Conservation (phyloP, 495 filamentous ascomycete species). For the Xylaria grammica region DNA sequence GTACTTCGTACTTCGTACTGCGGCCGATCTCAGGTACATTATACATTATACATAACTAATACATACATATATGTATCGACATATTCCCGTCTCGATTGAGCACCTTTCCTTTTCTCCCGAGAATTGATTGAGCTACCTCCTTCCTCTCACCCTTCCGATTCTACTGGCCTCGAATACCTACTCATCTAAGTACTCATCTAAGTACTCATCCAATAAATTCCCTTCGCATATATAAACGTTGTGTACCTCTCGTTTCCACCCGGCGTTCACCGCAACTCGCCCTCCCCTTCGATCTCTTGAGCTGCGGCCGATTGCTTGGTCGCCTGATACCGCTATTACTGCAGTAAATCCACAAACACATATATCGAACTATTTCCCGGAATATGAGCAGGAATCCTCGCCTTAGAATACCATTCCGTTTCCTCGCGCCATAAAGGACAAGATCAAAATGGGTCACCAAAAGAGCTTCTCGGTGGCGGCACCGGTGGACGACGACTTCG, state of each 20-base stretch:
- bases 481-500: slow-evolving; percentile 50
- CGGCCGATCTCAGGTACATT: slow-evolving; percentile 28
- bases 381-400: slow-evolving; percentile 37
- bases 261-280: not conserved
- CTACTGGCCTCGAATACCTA: slow-evolving; percentile 5
- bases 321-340: slow-evolving; percentile 32
- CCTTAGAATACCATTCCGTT: slow-evolving; percentile 24
- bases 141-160: slow-evolving; percentile 16
- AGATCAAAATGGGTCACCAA: slow-evolving; percentile 35
- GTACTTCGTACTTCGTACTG: slow-evolving; percentile 24
- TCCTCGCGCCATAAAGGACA: slow-evolving; percentile 29
- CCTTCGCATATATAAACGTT: slow-evolving; percentile 7
- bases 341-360: slow-evolving; percentile 24
- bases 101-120: slow-evolving; percentile 29
- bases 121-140: slow-evolving; percentile 29
- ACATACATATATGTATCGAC: slow-evolving; percentile 19
- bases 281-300: slow-evolving; percentile 2
- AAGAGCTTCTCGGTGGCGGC: slow-evolving; percentile 39
- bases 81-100: slow-evolving; percentile 15
- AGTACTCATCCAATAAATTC: not conserved
- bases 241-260: not conserved
- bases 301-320: slow-evolving; percentile 25
- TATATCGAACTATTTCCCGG: slow-evolving; percentile 17
- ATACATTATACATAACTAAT: not conserved
- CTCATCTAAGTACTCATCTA: not conserved